phyloP scores from a whole-genome alignment of 768 basidiomycete species.

The Lactifluus hygrophoroides region DNA sequence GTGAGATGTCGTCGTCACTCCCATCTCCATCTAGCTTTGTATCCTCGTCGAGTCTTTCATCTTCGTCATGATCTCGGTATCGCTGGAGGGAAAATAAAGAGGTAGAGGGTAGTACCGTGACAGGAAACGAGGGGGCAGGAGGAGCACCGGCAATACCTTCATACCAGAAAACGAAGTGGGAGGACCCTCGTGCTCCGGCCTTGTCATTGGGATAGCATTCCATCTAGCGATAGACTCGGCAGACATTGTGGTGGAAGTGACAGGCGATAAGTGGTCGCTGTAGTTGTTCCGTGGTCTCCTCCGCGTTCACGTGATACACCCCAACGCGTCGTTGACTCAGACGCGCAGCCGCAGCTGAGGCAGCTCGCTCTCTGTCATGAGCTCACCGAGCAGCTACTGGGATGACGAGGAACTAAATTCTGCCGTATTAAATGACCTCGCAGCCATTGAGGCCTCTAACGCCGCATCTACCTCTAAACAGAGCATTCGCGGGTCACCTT shows the following conservation, averaged over 20 bases:
- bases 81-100: slow-evolving; percentile 50
- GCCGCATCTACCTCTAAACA: slow-evolving; percentile 20
- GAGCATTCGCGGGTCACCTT: slow-evolving; percentile 20
- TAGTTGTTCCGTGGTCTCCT: too few species aligned
- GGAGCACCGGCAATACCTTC: slow-evolving; percentile 35
- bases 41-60: slow-evolving; percentile 4
- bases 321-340: not conserved
- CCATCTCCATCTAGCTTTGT: slow-evolving; percentile 31
- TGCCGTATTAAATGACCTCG: slow-evolving; percentile 50
- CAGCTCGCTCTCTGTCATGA: slow-evolving; percentile 37
- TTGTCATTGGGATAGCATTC: slow-evolving; percentile 56
- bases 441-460: slow-evolving; percentile 62
- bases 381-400: slow-evolving; percentile 64
- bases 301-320: slow-evolving; percentile 11
- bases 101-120: slow-evolving; percentile 27
- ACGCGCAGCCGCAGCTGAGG: not conserved
- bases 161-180: not conserved
- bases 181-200: slow-evolving; percentile 23
- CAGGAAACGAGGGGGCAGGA: slow-evolving; percentile 31
- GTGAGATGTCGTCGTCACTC: slow-evolving; percentile 61
- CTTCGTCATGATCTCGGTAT: slow-evolving; percentile 34
- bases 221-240: slow-evolving; percentile 56
- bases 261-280: not conserved
- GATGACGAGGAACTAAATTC: slow-evolving; percentile 49
- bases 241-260: slow-evolving; percentile 41